Conservation (phyloP, 345 rosid species). For the Acer campestre region DNA sequence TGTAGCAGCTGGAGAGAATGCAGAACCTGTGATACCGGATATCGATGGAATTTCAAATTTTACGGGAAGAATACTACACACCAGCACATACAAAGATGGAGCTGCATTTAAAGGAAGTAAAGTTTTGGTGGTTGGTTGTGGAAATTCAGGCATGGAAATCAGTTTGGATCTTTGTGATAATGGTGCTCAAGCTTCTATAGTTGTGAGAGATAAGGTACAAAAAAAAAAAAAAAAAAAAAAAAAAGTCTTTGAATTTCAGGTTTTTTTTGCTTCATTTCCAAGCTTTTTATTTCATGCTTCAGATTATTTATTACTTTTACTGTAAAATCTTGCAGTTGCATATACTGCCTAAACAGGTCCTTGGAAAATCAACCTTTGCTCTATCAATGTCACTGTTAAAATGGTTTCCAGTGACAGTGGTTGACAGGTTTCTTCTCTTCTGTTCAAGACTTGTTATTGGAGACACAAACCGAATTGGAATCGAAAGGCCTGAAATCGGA, state of each 20-base stretch:
- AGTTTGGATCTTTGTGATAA: slow-evolving; percentile 59
- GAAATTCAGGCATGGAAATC: slow-evolving; percentile 81
- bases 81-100: slow-evolving; percentile 63
- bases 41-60: slow-evolving; percentile 52
- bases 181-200: slow-evolving; percentile 59
- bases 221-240: slow-evolving; percentile 21
- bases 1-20: slow-evolving; percentile 83
- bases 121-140: slow-evolving; percentile 79
- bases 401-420: slow-evolving; percentile 55
- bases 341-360: slow-evolving; percentile 62
- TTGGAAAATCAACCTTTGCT: slow-evolving; percentile 65
- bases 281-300: not conserved
- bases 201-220: slow-evolving; percentile 58
- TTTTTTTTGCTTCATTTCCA: slow-evolving; percentile 2
- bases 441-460: slow-evolving; percentile 50
- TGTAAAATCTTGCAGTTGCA: slow-evolving; percentile 45
- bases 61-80: slow-evolving; percentile 50
- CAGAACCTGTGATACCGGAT: slow-evolving; percentile 52
- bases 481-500: slow-evolving; percentile 62
- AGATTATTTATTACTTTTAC: not conserved
- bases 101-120: slow-evolving; percentile 43
- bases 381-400: slow-evolving; percentile 60
- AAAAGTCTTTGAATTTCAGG: not conserved
- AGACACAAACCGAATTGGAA: slow-evolving; percentile 52
- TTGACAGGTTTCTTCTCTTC: slow-evolving; percentile 56